Conservation (phyloP, 129 eudicot species). For the Artemisia argyi region DNA sequence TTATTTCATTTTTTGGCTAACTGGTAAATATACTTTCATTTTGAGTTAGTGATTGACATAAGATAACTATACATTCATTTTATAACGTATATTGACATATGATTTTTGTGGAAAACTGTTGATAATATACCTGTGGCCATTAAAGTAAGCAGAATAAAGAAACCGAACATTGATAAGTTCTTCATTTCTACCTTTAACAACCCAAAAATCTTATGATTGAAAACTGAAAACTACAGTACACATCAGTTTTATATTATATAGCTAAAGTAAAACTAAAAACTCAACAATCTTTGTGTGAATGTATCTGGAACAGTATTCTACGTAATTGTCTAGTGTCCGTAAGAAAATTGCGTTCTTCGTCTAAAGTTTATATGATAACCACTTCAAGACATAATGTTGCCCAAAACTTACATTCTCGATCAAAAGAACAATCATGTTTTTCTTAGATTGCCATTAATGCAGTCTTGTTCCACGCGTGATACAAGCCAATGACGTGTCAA, state of each 20-base stretch:
- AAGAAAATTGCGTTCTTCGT: too few species aligned
- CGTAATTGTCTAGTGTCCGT: background rate
- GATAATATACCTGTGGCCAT: conserved; percentile 26
- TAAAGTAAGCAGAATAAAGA: conserved; percentile 21
- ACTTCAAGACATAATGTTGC: too few species aligned
- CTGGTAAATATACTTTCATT: too few species aligned
- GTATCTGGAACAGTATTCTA: background rate
- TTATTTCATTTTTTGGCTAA: too few species aligned
- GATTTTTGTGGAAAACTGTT: background rate
- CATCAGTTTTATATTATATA: background rate
- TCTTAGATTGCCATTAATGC: too few species aligned
- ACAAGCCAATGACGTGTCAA: too few species aligned
- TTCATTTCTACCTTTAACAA: conserved; percentile 14
- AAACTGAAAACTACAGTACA: background rate
- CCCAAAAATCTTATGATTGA: background rate
- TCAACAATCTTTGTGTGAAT: conserved; percentile 17
- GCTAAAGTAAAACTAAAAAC: background rate
- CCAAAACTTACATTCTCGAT: too few species aligned
- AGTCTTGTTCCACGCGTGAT: too few species aligned
- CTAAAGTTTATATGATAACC: too few species aligned
- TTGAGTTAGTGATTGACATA: too few species aligned
- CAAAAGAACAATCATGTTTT: too few species aligned
- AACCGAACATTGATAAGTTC: conserved; percentile 20
- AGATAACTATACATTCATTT: too few species aligned
- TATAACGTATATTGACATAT: background rate